Evolutionary conservation across 2,329 filamentous ascomycete genomes (phyloP).

Genomic region (Fusarium decemcellulare): DNA sequence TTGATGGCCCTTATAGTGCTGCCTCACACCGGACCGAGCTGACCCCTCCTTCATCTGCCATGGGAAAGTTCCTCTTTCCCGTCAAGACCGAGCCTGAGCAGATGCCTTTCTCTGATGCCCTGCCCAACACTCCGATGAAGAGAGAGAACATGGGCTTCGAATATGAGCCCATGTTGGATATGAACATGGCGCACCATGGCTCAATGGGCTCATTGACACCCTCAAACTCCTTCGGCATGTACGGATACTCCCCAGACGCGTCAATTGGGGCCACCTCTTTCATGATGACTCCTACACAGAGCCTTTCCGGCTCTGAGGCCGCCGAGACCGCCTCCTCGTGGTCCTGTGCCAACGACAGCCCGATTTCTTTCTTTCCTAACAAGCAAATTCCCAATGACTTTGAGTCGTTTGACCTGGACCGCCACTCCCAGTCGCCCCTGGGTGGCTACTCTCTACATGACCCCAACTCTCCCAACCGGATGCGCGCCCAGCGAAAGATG

Average conservation of each 20-base stretch:
- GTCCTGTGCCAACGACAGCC: constrained; percentile 58
- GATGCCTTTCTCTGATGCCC: constrained; percentile 49
- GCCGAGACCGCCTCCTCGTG: constrained; percentile 55
- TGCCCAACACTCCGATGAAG: constrained; percentile 56
- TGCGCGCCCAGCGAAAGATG: constrained; percentile 56
- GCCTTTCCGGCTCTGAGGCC: constrained; percentile 56
- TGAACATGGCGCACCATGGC: constrained; percentile 51
- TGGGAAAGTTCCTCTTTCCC: constrained; percentile 53
- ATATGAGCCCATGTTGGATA: constrained; percentile 57
- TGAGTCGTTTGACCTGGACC: constrained; percentile 53
- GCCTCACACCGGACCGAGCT: constrained; percentile 50
- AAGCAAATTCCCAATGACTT: constrained; percentile 51
- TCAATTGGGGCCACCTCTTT: constrained; percentile 52
- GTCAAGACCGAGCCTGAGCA: constrained; percentile 54
- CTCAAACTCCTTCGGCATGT: constrained; percentile 53
- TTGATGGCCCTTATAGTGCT: constrained; percentile 51
- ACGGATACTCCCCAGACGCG: constrained; percentile 52
- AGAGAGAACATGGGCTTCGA: constrained; percentile 53
- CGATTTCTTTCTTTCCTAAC: constrained; percentile 57
- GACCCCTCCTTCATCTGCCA: constrained; percentile 53
- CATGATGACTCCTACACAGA: constrained; percentile 58
- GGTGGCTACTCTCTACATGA: constrained; percentile 50
- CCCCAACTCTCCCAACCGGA: constrained; percentile 51
- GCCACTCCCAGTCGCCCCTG: constrained; percentile 54
- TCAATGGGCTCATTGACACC: constrained; percentile 56